Base-by-base conservation (phyloP, 257 asterid genomes). In the Paraleonurus japonicus region DNA sequence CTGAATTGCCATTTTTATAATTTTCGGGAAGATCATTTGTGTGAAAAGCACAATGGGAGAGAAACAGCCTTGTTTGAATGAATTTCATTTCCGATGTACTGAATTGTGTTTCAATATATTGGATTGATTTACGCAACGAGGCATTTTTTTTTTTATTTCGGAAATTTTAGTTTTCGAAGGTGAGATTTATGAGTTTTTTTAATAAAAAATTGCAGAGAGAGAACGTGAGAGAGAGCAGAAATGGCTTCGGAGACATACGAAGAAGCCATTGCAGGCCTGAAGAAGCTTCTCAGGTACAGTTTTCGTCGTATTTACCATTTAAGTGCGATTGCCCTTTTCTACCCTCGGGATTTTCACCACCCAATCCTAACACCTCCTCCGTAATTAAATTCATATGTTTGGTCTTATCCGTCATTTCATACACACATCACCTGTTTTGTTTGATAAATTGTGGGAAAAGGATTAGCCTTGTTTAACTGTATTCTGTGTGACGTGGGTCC, bases 191-290 rank as follows among this genome's bases (percentile, higher is more conserved):
- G 35, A 33, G 39, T 35, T 72, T 33, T 2, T 71, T 47, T 74
- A 1, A 0, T 4, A 59, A 59, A 26, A 15, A 30, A 59, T 53
- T 37, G n/a, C 5, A 2, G 23, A 77, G 27, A 53, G 15, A 53
- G 28, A 20, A 1, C 7, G 23, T 4, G 11, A 17, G 13, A 17
- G 23, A n/a, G 26, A 41, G 76, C 45, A 71, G 81, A 82, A 69
- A 87, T 87, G 96, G 84, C 87, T 3, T 79, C 73, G 39, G 83
- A 78, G 17, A 61, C 78, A 13, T 85, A 82, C 69, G 94, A 87
- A 85, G 96, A 84, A 71, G 96, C 96, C 88, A 87, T 89, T 67
- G 90, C 86, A 45, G 92, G 91, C 61, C 81, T 89, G 62, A 73
- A 81, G 81, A 89, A 87, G 84, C 94, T 89, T 79, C 91, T 89